Evolutionary conservation across 1,284 basidiomycete species (phyloP), one percentile per base, ranked within the genome.

Genomic region (Sanghuangporus sanghuang): DNA sequence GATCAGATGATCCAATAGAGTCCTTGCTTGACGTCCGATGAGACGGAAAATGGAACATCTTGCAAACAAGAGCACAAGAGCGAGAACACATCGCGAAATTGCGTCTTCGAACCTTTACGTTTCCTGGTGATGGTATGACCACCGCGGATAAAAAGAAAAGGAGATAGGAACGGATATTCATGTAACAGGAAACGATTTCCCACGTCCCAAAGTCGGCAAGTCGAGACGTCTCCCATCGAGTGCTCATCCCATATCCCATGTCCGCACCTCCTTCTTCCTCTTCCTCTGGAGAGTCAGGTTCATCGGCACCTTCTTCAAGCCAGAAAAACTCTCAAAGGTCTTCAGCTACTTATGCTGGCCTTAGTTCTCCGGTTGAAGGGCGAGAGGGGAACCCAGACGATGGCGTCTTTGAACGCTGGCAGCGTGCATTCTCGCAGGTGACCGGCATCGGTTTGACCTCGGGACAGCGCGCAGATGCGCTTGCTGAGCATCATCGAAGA

Each of bases 391-490:
- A 59, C 57, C 35, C 59, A 35, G 64, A 62, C 42, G 21, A 54
- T 12, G 56, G 64, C 38, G 48, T 65, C n/a, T 62, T 58, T 40
- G 61, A 65, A 36, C 60, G 64, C 57, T 87, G 85, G 85, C 73
- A 80, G 38, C 74, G 78, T 67, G 81, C 78, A 67, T 82, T 83
- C 42, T 76, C 78, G 62, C 72, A 81, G 9, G 76, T 85, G 32
- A 85, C 85, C 8, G 85, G 85, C 1, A 69, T 85, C 49, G 85
- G 85, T n/a, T 75, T 84, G 6, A 75, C 82, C 14, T 74, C 79
- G 40, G 80, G 82, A 50, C 82, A 87, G 66, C 76, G 81, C 36
- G 66, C 76, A 9, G 76, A 75, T 9, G 78, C 80, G 65, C 71
- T 83, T 56, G 71, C 78, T 56, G 71, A 73, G 12, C 71, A 78